These are phyloP conservation scores for Davidsoniella virescens DNA, from an alignment of 2,329 filamentous ascomycete genomes.

Conservation along the genomic window DNA sequence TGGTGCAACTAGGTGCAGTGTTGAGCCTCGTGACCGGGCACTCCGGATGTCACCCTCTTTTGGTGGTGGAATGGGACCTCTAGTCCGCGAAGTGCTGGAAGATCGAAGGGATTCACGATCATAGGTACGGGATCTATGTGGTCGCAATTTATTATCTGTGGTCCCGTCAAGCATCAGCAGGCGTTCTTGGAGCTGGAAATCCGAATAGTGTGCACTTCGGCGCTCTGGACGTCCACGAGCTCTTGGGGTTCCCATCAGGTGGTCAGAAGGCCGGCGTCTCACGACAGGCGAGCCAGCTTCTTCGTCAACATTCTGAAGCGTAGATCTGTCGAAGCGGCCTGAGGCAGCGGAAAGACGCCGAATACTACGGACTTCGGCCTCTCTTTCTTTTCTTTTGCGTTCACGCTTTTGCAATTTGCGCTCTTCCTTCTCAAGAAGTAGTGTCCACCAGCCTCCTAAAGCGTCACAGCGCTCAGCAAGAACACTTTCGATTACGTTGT, in stretches of 20 bases:
- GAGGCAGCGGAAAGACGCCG: constrained; percentile 78
- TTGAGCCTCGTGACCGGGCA: constrained; percentile 63
- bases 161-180: constrained; percentile 19
- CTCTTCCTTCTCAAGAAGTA: constrained; percentile 87
- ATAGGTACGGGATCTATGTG: constrained; percentile 47
- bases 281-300: constrained; percentile 28
- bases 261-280: constrained; percentile 26
- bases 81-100: constrained; percentile 58
- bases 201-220: constrained; percentile 50
- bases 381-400: constrained; percentile 68
- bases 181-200: constrained; percentile 52
- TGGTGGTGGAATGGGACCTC: constrained; percentile 63
- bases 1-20: constrained; percentile 67
- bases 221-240: constrained; percentile 64
- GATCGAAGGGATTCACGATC: constrained; percentile 67
- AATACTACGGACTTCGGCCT: constrained; percentile 63
- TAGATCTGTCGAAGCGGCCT: constrained; percentile 66
- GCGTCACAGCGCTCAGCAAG: constrained; percentile 77
- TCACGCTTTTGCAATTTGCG: constrained; percentile 69
- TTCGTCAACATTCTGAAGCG: constrained; percentile 64
- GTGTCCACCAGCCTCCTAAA: constrained; percentile 87
- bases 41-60: constrained; percentile 60
- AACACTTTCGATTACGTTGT: constrained; percentile 87
- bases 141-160: constrained; percentile 21
- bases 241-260: constrained; percentile 32